Evolutionary conservation across 352 stramenopile genomes (phyloP), one percentile per base, ranked within the genome.

Genomic region (Pythium periplocum): DNA sequence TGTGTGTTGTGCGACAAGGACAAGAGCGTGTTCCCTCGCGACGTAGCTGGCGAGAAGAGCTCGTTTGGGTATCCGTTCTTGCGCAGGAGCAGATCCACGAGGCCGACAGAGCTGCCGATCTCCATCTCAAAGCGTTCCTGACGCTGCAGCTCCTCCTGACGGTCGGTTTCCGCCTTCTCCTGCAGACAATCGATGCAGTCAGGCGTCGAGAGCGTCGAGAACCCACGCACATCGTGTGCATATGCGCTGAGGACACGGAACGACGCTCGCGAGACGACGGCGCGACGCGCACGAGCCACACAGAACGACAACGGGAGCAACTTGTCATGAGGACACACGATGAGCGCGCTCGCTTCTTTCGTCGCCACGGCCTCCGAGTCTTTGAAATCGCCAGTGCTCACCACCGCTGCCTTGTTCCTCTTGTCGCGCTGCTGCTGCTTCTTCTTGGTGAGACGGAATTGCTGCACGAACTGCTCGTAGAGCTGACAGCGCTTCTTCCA

Each of bases 51-150:
- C 6, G 83, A 90, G 49, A 95, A 95, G 4, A 95, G 66, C 11
- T 82, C 71, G 42, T 83, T 89, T 7, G 85, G 84, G 50, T 79
- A 92, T 6, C 81, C 81, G 33, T 72, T 82, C 38, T 95, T 95
- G 31, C 84, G 79, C 54, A 89, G 59, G 38, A 93, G 45, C 9
- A 95, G 61, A 45, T 92, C 78, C 37, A 87, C 48, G 30, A 95
- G 69, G 5, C 72, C 70, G 6, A 73, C 77, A 1, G 81, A 90
- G 5, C 77, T 81, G 1, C 68, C 65, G 45, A 91, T 87, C 45
- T 87, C 62, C 2, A 57, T 55, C 17, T 90, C 78, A 37, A 93
- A 89, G n/a, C 84, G 72, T 26, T 68, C 59, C 4, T 68, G 72
- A 48, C 78, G 83, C 35, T 61, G 72, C 42, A 65, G 60, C 46